Conservation (phyloP, 331 rosid genomes). For the Pyracantha coccinea region DNA sequence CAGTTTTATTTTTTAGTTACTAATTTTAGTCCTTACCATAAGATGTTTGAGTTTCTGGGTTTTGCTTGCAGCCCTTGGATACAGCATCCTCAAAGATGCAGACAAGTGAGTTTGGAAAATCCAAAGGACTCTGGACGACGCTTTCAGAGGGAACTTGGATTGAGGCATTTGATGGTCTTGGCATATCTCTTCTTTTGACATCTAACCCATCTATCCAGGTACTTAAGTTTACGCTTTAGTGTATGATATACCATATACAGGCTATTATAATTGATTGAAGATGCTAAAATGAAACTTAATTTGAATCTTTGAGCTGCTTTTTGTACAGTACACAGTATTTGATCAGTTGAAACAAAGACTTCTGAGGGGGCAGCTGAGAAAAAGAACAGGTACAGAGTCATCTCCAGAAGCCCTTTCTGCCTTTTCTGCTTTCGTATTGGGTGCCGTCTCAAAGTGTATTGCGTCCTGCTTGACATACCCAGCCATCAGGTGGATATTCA, state of each 20-base stretch:
- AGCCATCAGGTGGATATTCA: conserved; percentile 69
- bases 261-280: background rate
- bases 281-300: background rate
- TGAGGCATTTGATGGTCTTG: conserved; percentile 89
- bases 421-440: conserved; percentile 67
- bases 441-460: conserved; percentile 87
- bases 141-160: conserved; percentile 76
- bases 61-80: conserved; percentile 74
- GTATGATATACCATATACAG: background rate
- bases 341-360: conserved; percentile 83
- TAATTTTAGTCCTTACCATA: background rate
- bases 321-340: conserved; percentile 69
- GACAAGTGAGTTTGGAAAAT: conserved; percentile 94
- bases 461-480: conserved; percentile 97
- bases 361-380: conserved; percentile 40
- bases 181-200: conserved; percentile 88
- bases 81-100: conserved; percentile 90
- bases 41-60: conserved; percentile 7
- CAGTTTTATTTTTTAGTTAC: background rate
- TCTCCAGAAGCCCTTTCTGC: conserved; percentile 86
- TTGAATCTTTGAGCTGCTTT: conserved; percentile 9
- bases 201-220: conserved; percentile 96
- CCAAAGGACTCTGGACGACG: conserved; percentile 88
- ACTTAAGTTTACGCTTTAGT: background rate
- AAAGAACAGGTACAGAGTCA: conserved; percentile 36